Base-by-base conservation (phyloP, 768 basidiomycete species). In the Auricularia cornea region DNA sequence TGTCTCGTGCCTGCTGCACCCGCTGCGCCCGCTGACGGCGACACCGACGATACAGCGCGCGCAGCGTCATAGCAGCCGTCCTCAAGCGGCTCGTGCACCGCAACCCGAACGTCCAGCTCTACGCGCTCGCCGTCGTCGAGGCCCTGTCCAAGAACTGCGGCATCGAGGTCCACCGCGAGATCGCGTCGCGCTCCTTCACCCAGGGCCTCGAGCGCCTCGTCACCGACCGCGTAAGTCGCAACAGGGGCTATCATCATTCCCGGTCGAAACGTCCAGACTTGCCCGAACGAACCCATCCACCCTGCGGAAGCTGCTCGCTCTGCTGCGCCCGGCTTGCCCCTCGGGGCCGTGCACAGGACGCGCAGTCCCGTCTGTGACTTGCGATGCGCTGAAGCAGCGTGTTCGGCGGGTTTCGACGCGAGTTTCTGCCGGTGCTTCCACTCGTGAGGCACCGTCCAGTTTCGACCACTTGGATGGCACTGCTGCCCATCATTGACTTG, bases 101-200 rank as follows among this genome's bases (percentile, higher is more conserved):
- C 23, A 97, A 91, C 72, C 90, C 97, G 2, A 99, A 96, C 68
- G 97, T 99, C 2, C 97, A 99, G 76, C 83, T 98, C 1, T 98
- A 95, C 70, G 84, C 96, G 4, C 84, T 99, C 3, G 85, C 92
- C 1, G 81, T 98, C 20, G 83, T 88, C 2, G 96, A 98, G 71
- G 84, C 94, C 0, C 81, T 99, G 12, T 87, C 88, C 40, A 96
- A 95, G 83, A 99, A 99, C 75, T 92, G 92, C 68, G 85, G 85
- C 2, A 80, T 88, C 66, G 81, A 84, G 29, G 77, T 98, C 12
- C 86, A 94, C 72, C 82, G 89, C 56, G 96, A 99, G 74, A 80
- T 99, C 60, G 88, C 93, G 0, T 91, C 89, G 26, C 83, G 91
- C 60, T 90, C 91, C 3, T 99, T 97, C 79, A 98, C 94, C 1